A percentile compares a stretch with the other conserved stretches of the same genome.
These are phyloP conservation scores for Populus hybrid DNA, from an alignment of 441 rosid genomes.

Conservation along the genomic window DNA sequence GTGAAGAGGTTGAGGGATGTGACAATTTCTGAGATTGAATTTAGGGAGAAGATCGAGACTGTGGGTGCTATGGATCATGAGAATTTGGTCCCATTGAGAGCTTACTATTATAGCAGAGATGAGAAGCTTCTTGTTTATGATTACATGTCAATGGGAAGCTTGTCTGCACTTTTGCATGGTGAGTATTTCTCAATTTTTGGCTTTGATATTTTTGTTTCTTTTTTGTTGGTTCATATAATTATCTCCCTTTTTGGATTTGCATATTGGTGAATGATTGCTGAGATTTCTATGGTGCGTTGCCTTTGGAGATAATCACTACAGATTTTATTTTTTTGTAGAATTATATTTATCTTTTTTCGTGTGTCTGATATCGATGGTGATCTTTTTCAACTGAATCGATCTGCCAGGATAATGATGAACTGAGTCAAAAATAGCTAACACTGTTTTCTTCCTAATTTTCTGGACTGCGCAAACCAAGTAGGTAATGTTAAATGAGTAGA, in stretches of 20 bases:
- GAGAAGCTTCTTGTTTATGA: constrained; percentile 96
- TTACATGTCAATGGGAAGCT: constrained; percentile 96
- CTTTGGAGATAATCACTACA: not conserved
- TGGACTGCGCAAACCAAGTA: not conserved
- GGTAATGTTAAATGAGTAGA: not conserved
- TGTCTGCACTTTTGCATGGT: constrained; percentile 98
- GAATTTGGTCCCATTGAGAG: constrained; percentile 79
- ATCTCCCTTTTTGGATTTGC: not conserved
- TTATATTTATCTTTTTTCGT: not conserved
- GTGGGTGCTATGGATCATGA: constrained; percentile 92
- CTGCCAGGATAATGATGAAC: not conserved
- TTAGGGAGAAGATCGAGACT: constrained; percentile 76
- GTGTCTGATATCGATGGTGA: not conserved
- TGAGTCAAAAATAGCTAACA: not conserved
- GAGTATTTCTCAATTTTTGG: constrained; percentile 23
- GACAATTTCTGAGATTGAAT: constrained; percentile 63
- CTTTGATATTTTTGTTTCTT: not conserved
- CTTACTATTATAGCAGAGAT: constrained; percentile 84
- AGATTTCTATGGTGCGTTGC: constrained; percentile 13
- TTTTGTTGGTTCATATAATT: constrained; percentile 3
- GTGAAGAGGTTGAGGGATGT: constrained; percentile 98
- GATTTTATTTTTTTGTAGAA: not conserved
- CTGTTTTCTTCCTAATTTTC: not conserved
- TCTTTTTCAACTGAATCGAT: not conserved
- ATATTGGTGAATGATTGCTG: constrained; percentile 15